phyloP scores from a whole-genome alignment of 352 stramenopile species.

The Aphanomyces stellatus region DNA sequence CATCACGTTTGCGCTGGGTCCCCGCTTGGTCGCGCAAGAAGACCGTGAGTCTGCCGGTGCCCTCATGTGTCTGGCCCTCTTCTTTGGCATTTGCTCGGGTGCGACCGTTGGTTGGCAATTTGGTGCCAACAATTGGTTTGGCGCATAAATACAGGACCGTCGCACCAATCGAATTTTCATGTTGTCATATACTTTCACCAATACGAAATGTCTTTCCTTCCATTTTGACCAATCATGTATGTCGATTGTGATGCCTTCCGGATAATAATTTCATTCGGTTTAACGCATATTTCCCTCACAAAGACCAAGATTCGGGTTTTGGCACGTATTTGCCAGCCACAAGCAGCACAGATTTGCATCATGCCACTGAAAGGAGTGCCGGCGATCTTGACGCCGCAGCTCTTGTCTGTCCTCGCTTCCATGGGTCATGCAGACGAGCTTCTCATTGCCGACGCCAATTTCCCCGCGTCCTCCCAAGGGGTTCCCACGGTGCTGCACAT shows the following conservation, averaged over 20 bases:
- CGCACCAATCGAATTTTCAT: no score
- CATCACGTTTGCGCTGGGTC: conserved; percentile 49
- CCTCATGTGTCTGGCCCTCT: conserved; percentile 50
- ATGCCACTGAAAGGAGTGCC: conserved; percentile 35
- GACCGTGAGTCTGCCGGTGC: conserved; percentile 47
- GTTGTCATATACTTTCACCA: no score
- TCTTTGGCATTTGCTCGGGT: conserved; percentile 39
- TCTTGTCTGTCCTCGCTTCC: conserved; percentile 30
- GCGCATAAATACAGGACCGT: no score
- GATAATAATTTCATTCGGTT: no score
- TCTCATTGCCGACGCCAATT: conserved; percentile 36
- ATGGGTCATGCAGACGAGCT: conserved; percentile 42
- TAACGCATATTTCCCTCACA: no score
- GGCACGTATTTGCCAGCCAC: no score
- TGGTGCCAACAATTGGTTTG: conserved; percentile 37
- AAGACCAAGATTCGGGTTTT: no score
- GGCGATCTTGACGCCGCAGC: conserved; percentile 31
- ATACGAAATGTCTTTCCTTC: no score
- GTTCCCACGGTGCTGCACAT: neutral
- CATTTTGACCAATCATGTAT: no score
- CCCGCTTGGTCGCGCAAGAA: conserved; percentile 39
- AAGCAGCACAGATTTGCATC: neutral
- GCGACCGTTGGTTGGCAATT: conserved; percentile 46
- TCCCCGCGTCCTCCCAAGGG: conserved; percentile 26
- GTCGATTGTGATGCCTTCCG: no score